These are phyloP conservation scores for Leccinum arenicola DNA, from an alignment of 768 basidiomycete species.

Conservation along the genomic window DNA sequence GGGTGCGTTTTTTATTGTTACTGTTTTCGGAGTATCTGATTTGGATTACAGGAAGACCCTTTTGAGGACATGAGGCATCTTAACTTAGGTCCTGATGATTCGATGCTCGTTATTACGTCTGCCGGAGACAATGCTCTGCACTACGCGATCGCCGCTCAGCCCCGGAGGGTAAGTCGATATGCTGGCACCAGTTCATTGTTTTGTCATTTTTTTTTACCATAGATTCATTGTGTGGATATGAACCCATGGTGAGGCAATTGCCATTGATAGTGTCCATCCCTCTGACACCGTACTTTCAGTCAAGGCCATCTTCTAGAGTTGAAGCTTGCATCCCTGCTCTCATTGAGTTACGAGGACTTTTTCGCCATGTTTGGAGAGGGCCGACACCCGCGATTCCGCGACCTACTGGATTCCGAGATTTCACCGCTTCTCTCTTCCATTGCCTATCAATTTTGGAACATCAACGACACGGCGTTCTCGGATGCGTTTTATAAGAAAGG, in stretches of 20 bases:
- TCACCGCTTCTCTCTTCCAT: slow-evolving; percentile 67
- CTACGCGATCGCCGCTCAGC: slow-evolving; percentile 66
- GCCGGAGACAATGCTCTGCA: slow-evolving; percentile 81
- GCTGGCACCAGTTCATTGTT: not conserved
- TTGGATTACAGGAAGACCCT: slow-evolving; percentile 58
- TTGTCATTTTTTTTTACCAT: not conserved
- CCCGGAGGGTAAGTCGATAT: slow-evolving; percentile 42
- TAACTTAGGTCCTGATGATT: slow-evolving; percentile 55
- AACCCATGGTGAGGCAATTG: slow-evolving; percentile 50
- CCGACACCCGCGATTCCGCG: slow-evolving; percentile 54
- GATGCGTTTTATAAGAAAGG: slow-evolving; percentile 66
- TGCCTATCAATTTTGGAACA: slow-evolving; percentile 77
- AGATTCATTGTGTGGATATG: slow-evolving; percentile 74
- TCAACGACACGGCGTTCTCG: slow-evolving; percentile 48
- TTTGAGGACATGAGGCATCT: slow-evolving; percentile 68
- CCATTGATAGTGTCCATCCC: not conserved
- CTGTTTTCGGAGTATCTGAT: not conserved
- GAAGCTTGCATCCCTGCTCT: slow-evolving; percentile 65
- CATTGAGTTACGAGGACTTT: slow-evolving; percentile 57
- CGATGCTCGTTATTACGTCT: slow-evolving; percentile 70
- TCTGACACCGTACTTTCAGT: slow-evolving; percentile 27
- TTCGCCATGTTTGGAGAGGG: slow-evolving; percentile 69
- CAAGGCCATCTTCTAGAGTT: slow-evolving; percentile 79
- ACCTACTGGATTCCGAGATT: slow-evolving; percentile 56
- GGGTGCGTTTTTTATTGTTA: slow-evolving; percentile 34